Evolutionary conservation across 768 basidiomycete species (phyloP).

Genomic region (Lentinula detonsa): DNA sequence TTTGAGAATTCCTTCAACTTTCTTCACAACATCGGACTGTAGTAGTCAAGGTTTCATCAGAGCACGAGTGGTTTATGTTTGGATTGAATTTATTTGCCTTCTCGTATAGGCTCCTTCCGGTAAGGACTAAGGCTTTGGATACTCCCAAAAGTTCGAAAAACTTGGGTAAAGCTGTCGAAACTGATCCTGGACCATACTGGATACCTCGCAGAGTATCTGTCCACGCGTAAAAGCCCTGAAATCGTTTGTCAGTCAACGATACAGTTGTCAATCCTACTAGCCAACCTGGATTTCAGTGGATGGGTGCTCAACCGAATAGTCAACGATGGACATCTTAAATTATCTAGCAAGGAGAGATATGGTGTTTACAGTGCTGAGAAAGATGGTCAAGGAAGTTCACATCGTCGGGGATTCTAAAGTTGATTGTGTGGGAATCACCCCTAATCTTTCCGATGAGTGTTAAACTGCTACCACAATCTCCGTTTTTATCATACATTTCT

Average conservation of each 20-base stretch:
- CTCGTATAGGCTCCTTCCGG: conserved; percentile 59
- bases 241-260: neutral
- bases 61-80: neutral
- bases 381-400: neutral
- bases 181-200: conserved; percentile 67
- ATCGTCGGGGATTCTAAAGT: neutral
- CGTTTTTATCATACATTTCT: neutral
- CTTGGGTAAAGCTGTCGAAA: conserved; percentile 57
- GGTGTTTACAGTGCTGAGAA: neutral
- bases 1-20: conserved; percentile 50
- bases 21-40: conserved; percentile 57
- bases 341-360: neutral
- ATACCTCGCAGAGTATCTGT: conserved; percentile 63
- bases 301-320: neutral
- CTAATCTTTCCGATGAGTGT: neutral
- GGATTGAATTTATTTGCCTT: conserved; percentile 38
- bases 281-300: conserved; percentile 1
- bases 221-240: conserved; percentile 57
- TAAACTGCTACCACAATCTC: neutral
- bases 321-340: neutral
- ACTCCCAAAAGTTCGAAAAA: conserved; percentile 47
- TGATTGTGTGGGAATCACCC: neutral
- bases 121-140: conserved; percentile 65
- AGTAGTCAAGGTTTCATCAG: neutral
- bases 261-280: neutral